Evolutionary conservation across 2,329 filamentous ascomycete genomes (phyloP).

Genomic region (Fusarium penzigii): DNA sequence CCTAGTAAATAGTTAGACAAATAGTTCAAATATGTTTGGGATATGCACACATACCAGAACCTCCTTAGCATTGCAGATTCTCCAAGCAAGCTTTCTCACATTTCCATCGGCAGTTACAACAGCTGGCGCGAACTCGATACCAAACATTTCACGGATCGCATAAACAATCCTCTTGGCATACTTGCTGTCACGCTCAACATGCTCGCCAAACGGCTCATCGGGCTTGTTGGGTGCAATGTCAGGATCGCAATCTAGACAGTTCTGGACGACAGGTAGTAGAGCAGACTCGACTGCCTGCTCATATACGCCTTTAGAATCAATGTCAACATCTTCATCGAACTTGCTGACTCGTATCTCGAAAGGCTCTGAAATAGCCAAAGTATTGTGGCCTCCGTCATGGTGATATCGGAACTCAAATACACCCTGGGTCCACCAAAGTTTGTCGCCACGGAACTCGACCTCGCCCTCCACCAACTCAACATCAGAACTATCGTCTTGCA

Average conservation of each 20-base stretch:
- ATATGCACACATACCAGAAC: constrained; percentile 68
- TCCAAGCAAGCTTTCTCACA: constrained; percentile 87
- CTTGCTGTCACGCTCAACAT: constrained; percentile 85
- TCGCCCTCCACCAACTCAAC: constrained; percentile 72
- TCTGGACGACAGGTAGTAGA: constrained; percentile 80
- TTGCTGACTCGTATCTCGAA: constrained; percentile 86
- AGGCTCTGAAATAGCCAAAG: constrained; percentile 90
- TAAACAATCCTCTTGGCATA: constrained; percentile 90
- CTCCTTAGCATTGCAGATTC: constrained; percentile 93
- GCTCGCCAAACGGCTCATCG: constrained; percentile 80
- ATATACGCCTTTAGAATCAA: constrained; percentile 60
- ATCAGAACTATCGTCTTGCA: constrained; percentile 53
- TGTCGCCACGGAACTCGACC: constrained; percentile 86
- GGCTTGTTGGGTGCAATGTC: constrained; percentile 82
- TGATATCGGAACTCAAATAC: constrained; percentile 98
- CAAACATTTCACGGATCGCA: constrained; percentile 95
- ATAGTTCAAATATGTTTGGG: not conserved
- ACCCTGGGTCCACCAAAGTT: constrained; percentile 95
- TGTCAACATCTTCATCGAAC: constrained; percentile 74
- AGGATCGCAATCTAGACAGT: constrained; percentile 89
- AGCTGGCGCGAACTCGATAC: constrained; percentile 89
- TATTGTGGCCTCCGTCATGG: constrained; percentile 87
- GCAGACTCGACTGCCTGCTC: constrained; percentile 72
- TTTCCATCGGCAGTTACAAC: constrained; percentile 92
- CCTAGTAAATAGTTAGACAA: constrained; percentile 44